Base-by-base conservation (phyloP, 495 filamentous ascomycete species). In the Aspergillus sclerotiicarbonarius region DNA sequence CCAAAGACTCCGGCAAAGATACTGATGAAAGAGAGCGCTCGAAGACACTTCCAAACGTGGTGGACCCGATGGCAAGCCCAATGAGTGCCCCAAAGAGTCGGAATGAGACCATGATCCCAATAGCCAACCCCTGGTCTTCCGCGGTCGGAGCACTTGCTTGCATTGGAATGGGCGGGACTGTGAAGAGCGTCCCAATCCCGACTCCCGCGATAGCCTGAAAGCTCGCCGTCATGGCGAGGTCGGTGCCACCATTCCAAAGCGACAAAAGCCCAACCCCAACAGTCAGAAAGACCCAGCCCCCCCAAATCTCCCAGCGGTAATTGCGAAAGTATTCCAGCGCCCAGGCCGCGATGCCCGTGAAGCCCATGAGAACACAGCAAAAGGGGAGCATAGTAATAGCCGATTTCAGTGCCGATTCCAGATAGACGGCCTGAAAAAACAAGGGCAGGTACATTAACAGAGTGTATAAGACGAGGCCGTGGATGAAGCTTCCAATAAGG, bases 41-140 rank as follows among this genome's bases (percentile, higher is more conserved):
- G 19, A 47, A 47, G 6, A 47, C 21, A 18, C 18, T 21, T 12
- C 21, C 20, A 21, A 47, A 47, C 45, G 20, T 18, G 9, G 45
- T 47, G n/a, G 45, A 47, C 18, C 45, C 19, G 45, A 47, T 47
- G n/a, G 45, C 45, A 10, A 47, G 45, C 9, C 45, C 45, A 18
- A 47, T 19, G 3, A 47, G 19, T 10, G 18, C 19, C 6, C 45
- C 45, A n/a, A 47, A 10, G 16, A 47, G 20, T 18, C 45, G 45
- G 18, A 25, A 19, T 6, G 19, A 21, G 3, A 47, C 45, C 45
- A 47, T 10, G n/a, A 47, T 21, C 2, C 45, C 45, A 1, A 25
- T 18, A 6, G 45, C 45, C 9, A 47, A 13, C 1, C 45, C 45
- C 19, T 20, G 9, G 45, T 47, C 45, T n/a, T 47, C 21, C 9